A percentile compares a stretch with the other conserved stretches of the same genome.
Conservation (phyloP, 768 basidiomycete species). For the Cyathus striatus region DNA sequence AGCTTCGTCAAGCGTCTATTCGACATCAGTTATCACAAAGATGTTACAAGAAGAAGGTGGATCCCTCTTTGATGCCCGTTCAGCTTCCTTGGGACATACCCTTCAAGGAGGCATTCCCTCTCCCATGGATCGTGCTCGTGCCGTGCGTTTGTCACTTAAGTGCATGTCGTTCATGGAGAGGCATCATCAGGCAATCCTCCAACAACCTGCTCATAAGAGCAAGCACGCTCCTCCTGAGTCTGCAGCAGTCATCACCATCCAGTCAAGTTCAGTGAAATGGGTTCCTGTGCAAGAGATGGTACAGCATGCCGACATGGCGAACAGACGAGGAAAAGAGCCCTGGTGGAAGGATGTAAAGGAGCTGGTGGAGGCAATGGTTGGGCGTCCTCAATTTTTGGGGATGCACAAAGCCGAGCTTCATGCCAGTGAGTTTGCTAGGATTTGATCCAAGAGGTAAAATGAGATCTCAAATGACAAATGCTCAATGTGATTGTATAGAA, state of each 20-base stretch:
- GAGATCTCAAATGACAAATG: background rate
- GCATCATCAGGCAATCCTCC: constrained; percentile 56
- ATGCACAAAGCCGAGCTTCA: constrained; percentile 19
- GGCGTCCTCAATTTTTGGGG: constrained; percentile 51
- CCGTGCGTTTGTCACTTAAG: constrained; percentile 82
- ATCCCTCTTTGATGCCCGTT: constrained; percentile 85
- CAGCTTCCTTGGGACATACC: constrained; percentile 95
- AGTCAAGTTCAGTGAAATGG: constrained; percentile 76
- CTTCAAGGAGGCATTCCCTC: constrained; percentile 95
- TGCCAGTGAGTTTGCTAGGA: constrained; percentile 10
- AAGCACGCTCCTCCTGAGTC: constrained; percentile 56
- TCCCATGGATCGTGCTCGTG: constrained; percentile 89
- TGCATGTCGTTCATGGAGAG: constrained; percentile 94
- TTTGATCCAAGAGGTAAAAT: background rate
- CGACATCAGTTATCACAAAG: constrained; percentile 85
- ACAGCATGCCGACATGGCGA: constrained; percentile 84
- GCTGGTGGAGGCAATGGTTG: constrained; percentile 71
- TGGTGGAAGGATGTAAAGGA: constrained; percentile 77
- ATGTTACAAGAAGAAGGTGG: constrained; percentile 97
- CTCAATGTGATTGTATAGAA: no score
- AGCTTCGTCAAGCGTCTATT: constrained; percentile 81
- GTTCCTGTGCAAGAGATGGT: constrained; percentile 83
- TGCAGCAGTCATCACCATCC: constrained; percentile 90
- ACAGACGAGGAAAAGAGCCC: constrained; percentile 68
- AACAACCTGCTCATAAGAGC: constrained; percentile 40